These are phyloP conservation scores for Penicillium thymicola DNA, from an alignment of 2,329 filamentous ascomycete genomes.

Conservation along the genomic window DNA sequence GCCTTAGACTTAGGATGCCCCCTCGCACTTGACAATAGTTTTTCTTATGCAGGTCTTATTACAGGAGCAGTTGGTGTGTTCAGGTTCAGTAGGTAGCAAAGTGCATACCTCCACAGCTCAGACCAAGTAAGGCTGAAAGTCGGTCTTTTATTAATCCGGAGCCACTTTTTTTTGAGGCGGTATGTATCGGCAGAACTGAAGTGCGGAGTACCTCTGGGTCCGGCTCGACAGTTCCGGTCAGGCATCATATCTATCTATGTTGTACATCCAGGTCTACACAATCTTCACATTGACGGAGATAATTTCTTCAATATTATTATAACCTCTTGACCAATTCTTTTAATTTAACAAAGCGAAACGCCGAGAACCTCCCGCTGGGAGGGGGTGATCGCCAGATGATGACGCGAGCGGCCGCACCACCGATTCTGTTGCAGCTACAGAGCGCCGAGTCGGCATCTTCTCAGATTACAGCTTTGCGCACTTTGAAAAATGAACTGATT, in stretches of 20 bases:
- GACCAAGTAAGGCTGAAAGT: neutral
- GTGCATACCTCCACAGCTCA: neutral
- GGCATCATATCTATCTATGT: neutral
- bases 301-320: too few relatives aligned
- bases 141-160: neutral
- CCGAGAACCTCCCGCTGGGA: slow-evolving; percentile 22
- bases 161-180: neutral
- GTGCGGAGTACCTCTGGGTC: slow-evolving; percentile 4
- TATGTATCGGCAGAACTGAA: neutral
- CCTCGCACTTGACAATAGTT: too few relatives aligned
- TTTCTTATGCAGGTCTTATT: neutral
- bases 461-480: slow-evolving; percentile 59
- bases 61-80: neutral
- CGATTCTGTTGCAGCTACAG: slow-evolving; percentile 57
- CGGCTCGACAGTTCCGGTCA: slow-evolving; percentile 2
- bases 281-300: neutral
- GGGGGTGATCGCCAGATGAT: slow-evolving; percentile 44
- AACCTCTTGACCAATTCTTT: neutral
- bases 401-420: slow-evolving; percentile 53
- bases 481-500: slow-evolving; percentile 83
- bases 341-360: neutral
- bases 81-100: neutral
- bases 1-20: neutral
- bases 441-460: slow-evolving; percentile 47
- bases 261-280: neutral